Evolutionary conservation across 306 rosid species (phyloP), one percentile per base, ranked within the genome.

Genomic region (Prunus armeniaca): DNA sequence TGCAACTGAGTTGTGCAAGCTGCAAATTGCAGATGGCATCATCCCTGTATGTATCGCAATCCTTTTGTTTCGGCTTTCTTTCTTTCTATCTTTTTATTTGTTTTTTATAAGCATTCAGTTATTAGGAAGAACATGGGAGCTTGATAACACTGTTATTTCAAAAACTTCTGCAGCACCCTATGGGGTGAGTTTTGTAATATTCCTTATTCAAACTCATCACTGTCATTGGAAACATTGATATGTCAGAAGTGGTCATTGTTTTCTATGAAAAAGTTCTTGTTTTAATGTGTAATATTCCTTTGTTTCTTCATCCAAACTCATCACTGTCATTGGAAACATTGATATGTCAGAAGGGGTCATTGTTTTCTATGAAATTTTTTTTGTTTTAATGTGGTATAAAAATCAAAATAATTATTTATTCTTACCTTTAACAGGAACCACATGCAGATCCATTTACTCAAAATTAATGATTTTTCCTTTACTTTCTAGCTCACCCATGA

Each of bases 21-120:
- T 92, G 83, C 80, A 88, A 83, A 62, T 95, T 81, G 92, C 93
- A 17, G 99, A 95, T 83, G 96, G 93, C 51, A 15, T 95, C 84
- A 88, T 92, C 54, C 96, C 93, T 76, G 99, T 95, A 95, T 88
- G 71, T 73, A 78, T 82, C 76, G 38, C 78, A 73, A 27, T 50
- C 67, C 46, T 70, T 71, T 51, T 60, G 32, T 56, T 65, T 65
- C 50, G 25, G 15, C 4, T 52, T 73, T 46, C 50, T 74, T 6
- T 55, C 20, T 14, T 68, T 17, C 56, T 74, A 9, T 55, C 18
- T 18, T 68, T n/a, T 18, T 22, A 34, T 70, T 28, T 28, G 30
- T 28, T 51, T 72, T 15, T 72, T 24, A 10, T 24, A 27, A 20
- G 18, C 58, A 38, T 62, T 41, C 19, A 2, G 45, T 46, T 28